These are phyloP conservation scores for Beauveria scarabaeidicola DNA, from an alignment of 2,329 filamentous ascomycete species.

Conservation along the genomic window DNA sequence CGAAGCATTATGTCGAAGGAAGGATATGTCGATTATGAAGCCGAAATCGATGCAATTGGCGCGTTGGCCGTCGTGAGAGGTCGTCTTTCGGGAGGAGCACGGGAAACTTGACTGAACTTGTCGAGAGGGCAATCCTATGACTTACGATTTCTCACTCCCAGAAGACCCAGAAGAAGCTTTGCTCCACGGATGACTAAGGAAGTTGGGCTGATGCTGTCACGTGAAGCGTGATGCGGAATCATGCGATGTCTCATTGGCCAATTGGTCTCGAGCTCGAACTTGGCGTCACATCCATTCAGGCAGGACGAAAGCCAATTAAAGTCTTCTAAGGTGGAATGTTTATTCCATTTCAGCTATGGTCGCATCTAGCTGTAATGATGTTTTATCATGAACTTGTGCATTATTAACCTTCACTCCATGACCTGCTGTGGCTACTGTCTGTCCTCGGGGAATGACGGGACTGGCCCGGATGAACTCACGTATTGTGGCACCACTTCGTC, in stretches of 20 bases:
- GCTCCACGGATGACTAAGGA: slow-evolving; percentile 17
- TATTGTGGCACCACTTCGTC: slow-evolving; percentile 2
- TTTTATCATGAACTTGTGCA: neutral
- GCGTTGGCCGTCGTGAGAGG: slow-evolving; percentile 15
- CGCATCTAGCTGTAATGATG: neutral
- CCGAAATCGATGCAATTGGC: slow-evolving; percentile 26
- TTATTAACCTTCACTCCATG: neutral
- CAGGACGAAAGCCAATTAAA: neutral
- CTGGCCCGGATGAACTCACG: neutral
- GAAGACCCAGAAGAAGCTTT: slow-evolving; percentile 18
- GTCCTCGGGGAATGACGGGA: slow-evolving; percentile 5
- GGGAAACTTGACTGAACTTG: slow-evolving; percentile 14
- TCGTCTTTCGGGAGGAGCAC: slow-evolving; percentile 16
- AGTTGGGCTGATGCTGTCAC: slow-evolving; percentile 11
- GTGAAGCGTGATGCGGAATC: slow-evolving; percentile 14
- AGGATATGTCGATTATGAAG: slow-evolving; percentile 10
- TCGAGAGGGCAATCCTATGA: slow-evolving; percentile 22
- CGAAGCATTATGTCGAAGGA: slow-evolving; percentile 41
- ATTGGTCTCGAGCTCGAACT: neutral
- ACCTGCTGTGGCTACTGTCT: neutral
- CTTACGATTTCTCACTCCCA: slow-evolving; percentile 14
- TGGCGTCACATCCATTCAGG: neutral
- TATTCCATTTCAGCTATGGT: neutral
- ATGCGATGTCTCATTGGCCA: slow-evolving; percentile 15
- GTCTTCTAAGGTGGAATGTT: neutral